Evolutionary conservation across 345 rosid genomes (phyloP), one percentile per base, ranked within the genome.

Genomic region (Balakata baccata): DNA sequence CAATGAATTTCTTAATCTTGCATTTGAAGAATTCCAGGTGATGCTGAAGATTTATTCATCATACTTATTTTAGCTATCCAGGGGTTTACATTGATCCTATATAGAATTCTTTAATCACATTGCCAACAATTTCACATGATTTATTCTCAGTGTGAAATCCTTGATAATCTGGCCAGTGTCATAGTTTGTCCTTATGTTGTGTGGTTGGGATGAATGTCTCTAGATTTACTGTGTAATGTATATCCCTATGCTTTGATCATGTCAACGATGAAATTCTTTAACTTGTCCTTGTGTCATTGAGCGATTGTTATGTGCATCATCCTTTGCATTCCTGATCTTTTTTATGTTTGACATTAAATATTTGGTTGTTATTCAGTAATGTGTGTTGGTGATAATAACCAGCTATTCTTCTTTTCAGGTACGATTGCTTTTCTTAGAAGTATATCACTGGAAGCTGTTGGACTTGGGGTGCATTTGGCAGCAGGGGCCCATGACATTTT

Each of bases 381-480:
- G n/a, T 57, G 56, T 58, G 1, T 53, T 69, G 34, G 47, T 53
- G 20, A 51, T 73, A 12, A 18, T 20, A 53, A 14, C n/a, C 39
- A 25, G 20, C 6, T 68, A 49, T 16, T 54, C 11, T 69, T 47
- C 61, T 71, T 80, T 75, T n/a, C 87, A 95, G 99, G 99, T 74
- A 87, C 96, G 66, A 69, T 79, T 64, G 98, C 99, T 3, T 95
- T 95, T 81, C 96, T 92, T 69, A 89, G 88, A 84, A 95, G 98
- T 77, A 80, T 95, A 76, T 95, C 98, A 62, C 84, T 92, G 68
- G 98, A 90, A 88, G 99, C 96, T 39, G 89, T 92, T 82, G 96
- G 93, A 59, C 94, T 94, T 61, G 99, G 98, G 61, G 94, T 91
- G 61, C 99, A 95, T 87, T 84, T 95, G 81, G 93, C 99, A 43